Base-by-base conservation (phyloP, 2,329 filamentous ascomycete genomes). In the Colletotrichum musae region DNA sequence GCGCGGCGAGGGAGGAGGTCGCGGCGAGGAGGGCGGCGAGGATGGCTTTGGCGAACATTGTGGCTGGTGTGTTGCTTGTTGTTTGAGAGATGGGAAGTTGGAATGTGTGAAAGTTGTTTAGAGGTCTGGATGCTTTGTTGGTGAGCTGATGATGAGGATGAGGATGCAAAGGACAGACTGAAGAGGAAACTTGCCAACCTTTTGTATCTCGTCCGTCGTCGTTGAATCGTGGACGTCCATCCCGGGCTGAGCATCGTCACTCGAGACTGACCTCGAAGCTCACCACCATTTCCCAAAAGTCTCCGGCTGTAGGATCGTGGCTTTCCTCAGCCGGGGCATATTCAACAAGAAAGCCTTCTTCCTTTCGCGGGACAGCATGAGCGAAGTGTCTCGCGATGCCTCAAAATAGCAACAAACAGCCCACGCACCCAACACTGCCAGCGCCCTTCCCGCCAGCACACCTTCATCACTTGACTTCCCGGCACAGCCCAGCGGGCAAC, bases 31-130 rank as follows among this genome's bases (percentile, higher is more conserved):
- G 53, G 10, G 71, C 60, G 26, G 74, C 48, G 50, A 74, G 21
- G 60, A 75, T n/a, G 6, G 71, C 71, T 50, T 73, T 74, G 73
- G 74, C 59, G 59, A 73, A 60, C 75, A 77, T 77, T 13, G 45
- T 67, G 58, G 18, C 18, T 18, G 18, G 32, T 41, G 36, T 24
- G 2, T 24, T 24, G 28, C 16, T 21, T 32, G 4, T 1, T 5
- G 47, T 41, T 13, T 18, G 24, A 13, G 5, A 16, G 16, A 24
- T 21, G n/a, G 36, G 39, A 15, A 24, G 21, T 39, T 41, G 15
- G 26, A 5, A 15, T 24, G 21, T 51, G 16, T 39, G 4, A 21
- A 4, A 24, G 4, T 32, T 28, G 26, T 45, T 16, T 12, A 6
- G 0, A 32, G n/a, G 5, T 24, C 18, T 53, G 26, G 47, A 18